Conservation (phyloP, 495 filamentous ascomycete genomes). For the Podospora anserina region DNA sequence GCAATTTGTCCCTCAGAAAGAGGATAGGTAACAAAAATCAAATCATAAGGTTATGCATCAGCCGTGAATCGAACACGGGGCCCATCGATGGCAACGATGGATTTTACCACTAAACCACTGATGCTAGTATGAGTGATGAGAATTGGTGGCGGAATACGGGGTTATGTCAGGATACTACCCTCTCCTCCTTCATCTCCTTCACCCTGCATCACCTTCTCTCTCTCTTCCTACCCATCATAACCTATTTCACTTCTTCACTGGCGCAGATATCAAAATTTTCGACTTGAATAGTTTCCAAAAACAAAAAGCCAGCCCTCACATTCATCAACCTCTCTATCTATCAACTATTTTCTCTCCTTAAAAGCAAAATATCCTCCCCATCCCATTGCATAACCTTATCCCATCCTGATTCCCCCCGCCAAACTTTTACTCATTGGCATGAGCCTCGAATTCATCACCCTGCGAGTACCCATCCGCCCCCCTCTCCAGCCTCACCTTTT, state of each 20-base stretch:
- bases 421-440: neutral
- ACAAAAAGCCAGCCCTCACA: neutral
- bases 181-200: neutral
- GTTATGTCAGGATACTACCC: neutral
- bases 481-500: slow-evolving; percentile 51
- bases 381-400: neutral
- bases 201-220: neutral
- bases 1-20: no score
- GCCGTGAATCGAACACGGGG: slow-evolving; percentile 52
- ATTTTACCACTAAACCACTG: slow-evolving; percentile 54
- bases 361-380: neutral
- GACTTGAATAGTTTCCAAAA: neutral
- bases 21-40: neutral
- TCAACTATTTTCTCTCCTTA: neutral
- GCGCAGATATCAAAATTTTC: neutral
- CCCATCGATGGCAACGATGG: slow-evolving; percentile 54
- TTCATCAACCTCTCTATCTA: neutral
- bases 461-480: slow-evolving; percentile 34
- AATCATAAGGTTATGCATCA: slow-evolving; percentile 32
- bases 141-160: neutral
- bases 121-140: slow-evolving; percentile 11
- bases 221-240: neutral
- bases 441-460: slow-evolving; percentile 53
- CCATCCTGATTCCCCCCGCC: neutral
- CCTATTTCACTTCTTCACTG: neutral